A percentile compares a stretch with the other conserved stretches of the same genome.
Evolutionary conservation across 1,139 yeast species (phyloP).

Genomic region (Taiozyma onychis): DNA sequence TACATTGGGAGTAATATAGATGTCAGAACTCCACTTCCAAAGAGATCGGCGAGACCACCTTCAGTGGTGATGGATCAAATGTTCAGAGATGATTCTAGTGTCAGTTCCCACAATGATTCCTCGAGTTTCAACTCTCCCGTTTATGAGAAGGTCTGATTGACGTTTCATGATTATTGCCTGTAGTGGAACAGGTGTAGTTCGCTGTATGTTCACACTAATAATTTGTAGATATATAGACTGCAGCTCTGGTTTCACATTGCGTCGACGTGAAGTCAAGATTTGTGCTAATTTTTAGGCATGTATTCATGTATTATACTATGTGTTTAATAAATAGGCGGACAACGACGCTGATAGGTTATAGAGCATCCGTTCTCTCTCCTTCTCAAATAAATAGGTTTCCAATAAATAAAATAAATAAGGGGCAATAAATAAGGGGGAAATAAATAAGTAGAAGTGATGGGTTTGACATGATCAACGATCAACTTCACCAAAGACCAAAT

Average conservation of each 20-base stretch:
- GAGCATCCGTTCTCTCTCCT: not conserved
- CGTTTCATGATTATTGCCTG: too few species aligned
- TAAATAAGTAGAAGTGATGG: not conserved
- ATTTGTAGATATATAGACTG: too few species aligned
- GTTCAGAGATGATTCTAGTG: slow-evolving; percentile 16
- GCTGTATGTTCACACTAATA: too few species aligned
- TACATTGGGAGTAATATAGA: slow-evolving; percentile 1
- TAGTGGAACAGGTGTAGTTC: not conserved
- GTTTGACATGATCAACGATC: slow-evolving; percentile 51
- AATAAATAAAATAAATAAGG: slow-evolving; percentile 8
- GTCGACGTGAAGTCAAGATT: too few species aligned
- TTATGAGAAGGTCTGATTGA: slow-evolving; percentile 12
- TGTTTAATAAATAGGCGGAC: slow-evolving; percentile 8
- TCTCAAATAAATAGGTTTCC: slow-evolving; percentile 4
- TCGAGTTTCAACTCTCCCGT: slow-evolving; percentile 8
- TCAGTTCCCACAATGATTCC: not conserved
- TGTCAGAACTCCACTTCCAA: slow-evolving; percentile 2
- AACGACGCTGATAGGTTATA: not conserved
- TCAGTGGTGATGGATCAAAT: slow-evolving; percentile 26
- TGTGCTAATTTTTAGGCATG: not conserved
- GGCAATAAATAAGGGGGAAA: slow-evolving; percentile 2
- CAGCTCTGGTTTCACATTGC: too few species aligned
- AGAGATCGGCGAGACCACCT: slow-evolving; percentile 23
- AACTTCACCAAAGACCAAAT: slow-evolving; percentile 90
- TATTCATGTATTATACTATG: not conserved